These are phyloP conservation scores for Syncephalastrum racemosum DNA, from an alignment of 371 early-diverging fungal species.

Conservation along the genomic window DNA sequence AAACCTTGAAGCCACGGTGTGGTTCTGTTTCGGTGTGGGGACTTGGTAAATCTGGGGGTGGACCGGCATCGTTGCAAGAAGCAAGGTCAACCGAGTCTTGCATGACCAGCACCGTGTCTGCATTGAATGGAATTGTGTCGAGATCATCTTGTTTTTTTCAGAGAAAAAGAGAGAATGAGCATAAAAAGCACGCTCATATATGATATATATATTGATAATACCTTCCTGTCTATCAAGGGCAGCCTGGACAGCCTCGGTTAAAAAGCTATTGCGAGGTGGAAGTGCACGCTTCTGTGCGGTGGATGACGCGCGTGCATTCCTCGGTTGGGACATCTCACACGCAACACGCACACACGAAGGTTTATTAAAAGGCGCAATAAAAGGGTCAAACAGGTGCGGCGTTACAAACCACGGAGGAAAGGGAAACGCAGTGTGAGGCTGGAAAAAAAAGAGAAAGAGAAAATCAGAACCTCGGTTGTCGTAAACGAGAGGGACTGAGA, in stretches of 20 bases:
- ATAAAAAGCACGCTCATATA: not conserved
- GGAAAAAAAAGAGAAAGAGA: too few species aligned
- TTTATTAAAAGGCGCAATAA: too few species aligned
- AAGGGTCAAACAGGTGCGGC: too few species aligned
- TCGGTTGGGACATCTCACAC: too few species aligned
- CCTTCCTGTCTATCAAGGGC: conserved; percentile 22
- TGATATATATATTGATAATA: conserved; percentile 2
- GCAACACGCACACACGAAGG: too few species aligned
- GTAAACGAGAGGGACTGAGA: too few species aligned
- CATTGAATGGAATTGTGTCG: conserved; percentile 9
- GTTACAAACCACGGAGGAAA: too few species aligned
- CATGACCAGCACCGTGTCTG: conserved; percentile 8
- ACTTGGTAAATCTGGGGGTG: not conserved
- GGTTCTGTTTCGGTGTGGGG: too few species aligned
- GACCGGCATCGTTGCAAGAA: conserved; percentile 6
- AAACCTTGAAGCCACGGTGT: not conserved
- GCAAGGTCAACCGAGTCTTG: conserved; percentile 5
- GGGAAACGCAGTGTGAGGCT: too few species aligned
- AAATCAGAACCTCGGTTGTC: too few species aligned
- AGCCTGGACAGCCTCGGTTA: conserved; percentile 24
- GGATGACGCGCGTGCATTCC: too few species aligned
- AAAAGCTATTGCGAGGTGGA: conserved; percentile 26
- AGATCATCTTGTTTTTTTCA: conserved; percentile 2
- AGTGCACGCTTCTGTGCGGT: conserved; percentile 23
- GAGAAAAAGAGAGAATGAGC: not conserved